Base-by-base conservation (phyloP, 441 rosid genomes). In the Aleurites moluccanus region DNA sequence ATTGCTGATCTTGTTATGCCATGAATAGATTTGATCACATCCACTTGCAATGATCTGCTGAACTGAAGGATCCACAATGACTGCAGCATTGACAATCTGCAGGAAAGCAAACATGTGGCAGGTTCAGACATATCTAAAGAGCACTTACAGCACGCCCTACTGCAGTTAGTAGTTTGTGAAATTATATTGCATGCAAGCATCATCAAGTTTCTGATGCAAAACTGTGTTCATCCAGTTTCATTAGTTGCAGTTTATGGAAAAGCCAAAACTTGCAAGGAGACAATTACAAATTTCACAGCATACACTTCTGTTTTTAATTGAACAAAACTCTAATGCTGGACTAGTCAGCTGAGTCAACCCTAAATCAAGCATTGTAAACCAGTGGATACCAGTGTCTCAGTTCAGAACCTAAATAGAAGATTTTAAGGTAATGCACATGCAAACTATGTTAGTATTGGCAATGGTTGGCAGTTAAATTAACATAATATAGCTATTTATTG, bases 11-110 rank as follows among this genome's bases (percentile, higher is more conserved):
- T 69, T 69, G 71, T 70, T 47, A 77, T 77, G 72, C 52, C 65
- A 75, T 55, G 81, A 67, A 73, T 67, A 73, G 9, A n/a, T n/a
- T n/a, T n/a, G n/a, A 88, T 93, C 98, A 70, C 82, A 56, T 81
- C 85, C 94, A 75, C 82, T 83, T 55, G 94, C 89, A 80, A 92
- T 86, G 76, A 89, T 80, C 70, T 82, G 83, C 71, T 59, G 84
- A 65, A 72, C 83, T 13, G 83, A 81, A 45, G 98, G 94, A 86
- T 95, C 92, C 76, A 90, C 94, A 50, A 92, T 92, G 42, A 89
- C 80, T 40, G 96, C 95, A 77, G 98, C 96, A 88, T 93, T 95
- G 61, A 80, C 83, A 10, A 84, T 79, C 98, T 93, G 87, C 77
- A 83, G 40, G 74, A 42, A 52, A 4, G n/a, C 42, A 30, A 56